Base-by-base conservation (phyloP, 345 rosid genomes). In the Excoecaria cochinchinensis region DNA sequence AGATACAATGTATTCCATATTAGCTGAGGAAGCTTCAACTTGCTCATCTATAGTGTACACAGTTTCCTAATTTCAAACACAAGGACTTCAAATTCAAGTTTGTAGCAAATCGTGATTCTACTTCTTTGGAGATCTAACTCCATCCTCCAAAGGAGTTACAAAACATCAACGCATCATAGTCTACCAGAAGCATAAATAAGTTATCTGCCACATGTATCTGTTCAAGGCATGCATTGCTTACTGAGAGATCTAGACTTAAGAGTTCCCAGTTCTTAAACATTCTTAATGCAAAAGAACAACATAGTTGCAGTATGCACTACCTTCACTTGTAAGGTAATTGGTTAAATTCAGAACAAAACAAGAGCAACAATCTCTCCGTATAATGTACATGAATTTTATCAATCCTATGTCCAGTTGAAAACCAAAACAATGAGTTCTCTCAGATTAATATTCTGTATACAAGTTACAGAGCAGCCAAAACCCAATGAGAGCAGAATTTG, bases 311-410 rank as follows among this genome's bases (percentile, higher is more conserved):
- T n/a, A 24, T n/a, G 50, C 56, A 50, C 13, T 17, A 36, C 51
- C 14, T 38, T 24, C 40, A 60, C 63, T 65, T 25, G 8, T 24
- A 75, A 67, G 36, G 9, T 40, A 75, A 24, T 16, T 11, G 39
- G 16, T 42, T 67, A 21, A 53, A 51, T 55, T 53, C 67, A 75
- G 50, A 70, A 38, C 44, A 16, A 69, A 69, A 63, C 52, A 47
- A 25, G 4, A 39, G 52, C 42, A 48, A 42, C 11, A 44, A 69
- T 62, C 31, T 16, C 24, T n/a, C 48, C 11, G 44, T 74, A 4
- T 25, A 46, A 61, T 51, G 69, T n/a, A 50, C 22, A 48, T 60
- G 50, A 38, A 17, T 15, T 59, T 69, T 57, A 38, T 50, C 58
- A 10, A 59, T 24, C 13, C 4, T 6, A 59, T 9, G 11, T 59